Evolutionary conservation across 345 rosid genomes (phyloP).

Genomic region (Noccaea bulbosa): DNA sequence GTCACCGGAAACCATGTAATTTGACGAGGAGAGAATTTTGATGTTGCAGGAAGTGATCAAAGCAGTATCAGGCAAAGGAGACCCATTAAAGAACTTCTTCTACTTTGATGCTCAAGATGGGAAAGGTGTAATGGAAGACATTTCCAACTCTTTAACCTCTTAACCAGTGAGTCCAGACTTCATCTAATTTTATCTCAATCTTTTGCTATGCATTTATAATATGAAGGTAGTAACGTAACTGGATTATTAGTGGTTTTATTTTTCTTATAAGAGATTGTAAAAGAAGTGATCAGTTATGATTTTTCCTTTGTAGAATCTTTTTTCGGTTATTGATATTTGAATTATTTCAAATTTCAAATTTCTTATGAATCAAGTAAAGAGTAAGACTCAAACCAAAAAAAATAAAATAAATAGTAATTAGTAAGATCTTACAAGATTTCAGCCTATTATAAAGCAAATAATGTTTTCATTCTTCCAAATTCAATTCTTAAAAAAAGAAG

Average conservation of each 20-base stretch:
- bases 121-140: conserved; percentile 86
- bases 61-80: conserved; percentile 86
- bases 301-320: conserved; percentile 16
- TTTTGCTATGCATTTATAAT: background rate
- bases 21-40: conserved; percentile 19
- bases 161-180: conserved; percentile 16
- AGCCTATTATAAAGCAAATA: background rate
- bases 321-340: conserved; percentile 25
- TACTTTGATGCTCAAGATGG: conserved; percentile 86
- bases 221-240: background rate
- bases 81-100: conserved; percentile 90
- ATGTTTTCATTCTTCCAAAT: conserved; percentile 7
- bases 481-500: conserved; percentile 1
- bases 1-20: background rate
- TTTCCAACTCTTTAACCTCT: conserved; percentile 48
- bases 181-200: background rate
- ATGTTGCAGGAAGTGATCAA: conserved; percentile 83
- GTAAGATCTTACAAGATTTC: conserved; percentile 14
- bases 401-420: background rate
- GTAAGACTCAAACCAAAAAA: background rate
- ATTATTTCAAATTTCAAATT: conserved; percentile 25
- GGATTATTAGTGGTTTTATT: conserved; percentile 5
- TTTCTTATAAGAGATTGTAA: background rate
- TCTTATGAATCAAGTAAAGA: background rate
- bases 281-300: conserved; percentile 42